Conservation (phyloP, 352 stramenopile species). For the Peronospora tabacina region DNA sequence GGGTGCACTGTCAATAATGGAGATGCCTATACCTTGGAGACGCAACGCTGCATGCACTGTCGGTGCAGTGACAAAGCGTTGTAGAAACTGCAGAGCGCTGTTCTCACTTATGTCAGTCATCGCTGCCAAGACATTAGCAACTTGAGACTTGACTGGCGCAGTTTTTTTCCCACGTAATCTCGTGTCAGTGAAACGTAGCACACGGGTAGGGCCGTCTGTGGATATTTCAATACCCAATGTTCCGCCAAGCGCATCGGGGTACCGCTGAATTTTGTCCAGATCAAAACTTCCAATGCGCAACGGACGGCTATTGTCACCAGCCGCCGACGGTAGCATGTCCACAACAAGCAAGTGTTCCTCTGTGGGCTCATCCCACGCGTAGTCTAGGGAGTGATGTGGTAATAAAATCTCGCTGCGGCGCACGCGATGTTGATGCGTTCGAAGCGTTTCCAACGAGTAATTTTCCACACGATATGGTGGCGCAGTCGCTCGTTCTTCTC, state of each 20-base stretch:
- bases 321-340: conserved; percentile 82
- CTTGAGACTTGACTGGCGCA: conserved; percentile 20
- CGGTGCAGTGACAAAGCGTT: conserved; percentile 43
- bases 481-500: conserved; percentile 65
- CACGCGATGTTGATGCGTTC: conserved; percentile 76
- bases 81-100: conserved; percentile 31
- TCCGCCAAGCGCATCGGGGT: conserved; percentile 64
- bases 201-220: conserved; percentile 81
- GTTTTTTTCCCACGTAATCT: conserved; percentile 47
- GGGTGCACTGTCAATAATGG: conserved; percentile 58
- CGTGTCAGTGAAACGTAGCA: conserved; percentile 80
- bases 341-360: conserved; percentile 73
- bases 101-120: conserved; percentile 24
- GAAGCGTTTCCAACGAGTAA: conserved; percentile 83
- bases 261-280: conserved; percentile 74
- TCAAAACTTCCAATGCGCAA: conserved; percentile 77
- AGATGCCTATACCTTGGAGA: conserved; percentile 70
- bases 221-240: conserved; percentile 77
- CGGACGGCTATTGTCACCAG: conserved; percentile 79
- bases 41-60: conserved; percentile 46
- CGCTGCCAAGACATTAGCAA: conserved; percentile 17
- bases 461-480: conserved; percentile 85
- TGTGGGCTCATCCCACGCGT: conserved; percentile 84
- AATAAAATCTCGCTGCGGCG: conserved; percentile 79
- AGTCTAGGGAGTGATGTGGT: conserved; percentile 81